phyloP scores from a whole-genome alignment of 352 stramenopile genomes.

The Pythium periplocum region DNA sequence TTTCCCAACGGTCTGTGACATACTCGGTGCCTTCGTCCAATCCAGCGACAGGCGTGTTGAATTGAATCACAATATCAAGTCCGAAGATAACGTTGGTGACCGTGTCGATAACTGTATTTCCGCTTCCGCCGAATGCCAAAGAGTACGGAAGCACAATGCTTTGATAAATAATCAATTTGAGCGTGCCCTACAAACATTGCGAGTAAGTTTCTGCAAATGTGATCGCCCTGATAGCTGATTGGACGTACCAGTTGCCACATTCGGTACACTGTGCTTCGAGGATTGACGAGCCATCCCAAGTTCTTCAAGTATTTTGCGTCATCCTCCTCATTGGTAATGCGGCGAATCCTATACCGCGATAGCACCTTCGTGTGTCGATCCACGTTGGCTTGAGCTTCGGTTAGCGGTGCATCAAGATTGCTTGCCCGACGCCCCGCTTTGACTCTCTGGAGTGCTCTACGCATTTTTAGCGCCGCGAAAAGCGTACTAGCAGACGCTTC shows the following conservation, averaged over 20 bases:
- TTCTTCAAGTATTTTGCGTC: slow-evolving; percentile 31
- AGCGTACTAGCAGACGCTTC: slow-evolving; percentile 32
- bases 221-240: neutral
- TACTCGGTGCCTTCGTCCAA: slow-evolving; percentile 43
- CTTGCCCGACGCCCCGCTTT: slow-evolving; percentile 11
- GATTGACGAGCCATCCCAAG: slow-evolving; percentile 50
- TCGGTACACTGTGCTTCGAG: slow-evolving; percentile 62
- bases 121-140: slow-evolving; percentile 52
- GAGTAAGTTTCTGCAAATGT: neutral
- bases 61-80: slow-evolving; percentile 66
- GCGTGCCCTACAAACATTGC: slow-evolving; percentile 29
- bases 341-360: slow-evolving; percentile 68
- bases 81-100: slow-evolving; percentile 67
- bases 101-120: slow-evolving; percentile 40
- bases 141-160: slow-evolving; percentile 65
- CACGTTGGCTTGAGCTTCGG: slow-evolving; percentile 50
- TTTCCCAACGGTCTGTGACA: slow-evolving; percentile 53
- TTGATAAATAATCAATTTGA: slow-evolving; percentile 76
- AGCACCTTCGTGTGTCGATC: slow-evolving; percentile 74
- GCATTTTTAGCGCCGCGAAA: slow-evolving; percentile 55
- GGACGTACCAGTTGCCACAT: slow-evolving; percentile 65
- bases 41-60: slow-evolving; percentile 55
- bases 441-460: slow-evolving; percentile 35
- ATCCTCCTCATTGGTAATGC: slow-evolving; percentile 35
- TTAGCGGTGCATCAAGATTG: neutral